Evolutionary conservation across 306 rosid genomes (phyloP).

Genomic region (Ormosia emarginata): DNA sequence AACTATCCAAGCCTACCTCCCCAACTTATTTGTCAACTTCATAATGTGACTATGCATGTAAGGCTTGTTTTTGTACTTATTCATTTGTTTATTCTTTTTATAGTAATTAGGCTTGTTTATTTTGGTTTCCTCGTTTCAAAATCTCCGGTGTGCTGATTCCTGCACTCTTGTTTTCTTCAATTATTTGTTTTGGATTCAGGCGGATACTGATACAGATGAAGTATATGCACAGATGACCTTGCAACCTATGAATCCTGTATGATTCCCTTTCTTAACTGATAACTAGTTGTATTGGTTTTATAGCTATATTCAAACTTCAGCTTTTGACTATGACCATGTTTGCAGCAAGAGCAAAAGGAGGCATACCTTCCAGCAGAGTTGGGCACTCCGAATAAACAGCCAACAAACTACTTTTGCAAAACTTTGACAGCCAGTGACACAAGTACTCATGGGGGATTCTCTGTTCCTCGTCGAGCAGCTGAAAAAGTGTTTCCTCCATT

Average conservation of each 20-base stretch:
- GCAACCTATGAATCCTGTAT: constrained; percentile 83
- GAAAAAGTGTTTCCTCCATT: constrained; percentile 93
- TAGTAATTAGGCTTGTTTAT: constrained; percentile 9
- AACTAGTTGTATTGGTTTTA: background rate
- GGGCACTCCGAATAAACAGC: constrained; percentile 48
- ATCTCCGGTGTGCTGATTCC: background rate
- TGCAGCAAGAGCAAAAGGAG: constrained; percentile 53
- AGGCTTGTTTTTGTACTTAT: constrained; percentile 32
- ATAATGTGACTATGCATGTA: constrained; percentile 95
- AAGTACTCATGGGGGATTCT: constrained; percentile 76
- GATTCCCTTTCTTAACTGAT: constrained; percentile 26
- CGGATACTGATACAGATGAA: constrained; percentile 85
- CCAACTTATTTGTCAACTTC: constrained; percentile 93
- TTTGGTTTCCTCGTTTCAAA: constrained; percentile 13
- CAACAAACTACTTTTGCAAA: constrained; percentile 87
- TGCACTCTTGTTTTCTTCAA: constrained; percentile 1
- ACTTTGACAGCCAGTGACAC: constrained; percentile 98
- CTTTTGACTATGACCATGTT: constrained; percentile 8
- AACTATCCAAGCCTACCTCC: constrained; percentile 50
- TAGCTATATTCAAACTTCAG: background rate
- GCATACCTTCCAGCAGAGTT: constrained; percentile 46
- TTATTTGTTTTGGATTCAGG: constrained; percentile 49
- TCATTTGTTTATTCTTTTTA: background rate
- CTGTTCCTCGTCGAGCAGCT: constrained; percentile 54
- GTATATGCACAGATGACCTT: constrained; percentile 96